These are phyloP conservation scores for Coelastrella sp. DNA, from an alignment of 139 green algal genomes.

Conservation along the genomic window DNA sequence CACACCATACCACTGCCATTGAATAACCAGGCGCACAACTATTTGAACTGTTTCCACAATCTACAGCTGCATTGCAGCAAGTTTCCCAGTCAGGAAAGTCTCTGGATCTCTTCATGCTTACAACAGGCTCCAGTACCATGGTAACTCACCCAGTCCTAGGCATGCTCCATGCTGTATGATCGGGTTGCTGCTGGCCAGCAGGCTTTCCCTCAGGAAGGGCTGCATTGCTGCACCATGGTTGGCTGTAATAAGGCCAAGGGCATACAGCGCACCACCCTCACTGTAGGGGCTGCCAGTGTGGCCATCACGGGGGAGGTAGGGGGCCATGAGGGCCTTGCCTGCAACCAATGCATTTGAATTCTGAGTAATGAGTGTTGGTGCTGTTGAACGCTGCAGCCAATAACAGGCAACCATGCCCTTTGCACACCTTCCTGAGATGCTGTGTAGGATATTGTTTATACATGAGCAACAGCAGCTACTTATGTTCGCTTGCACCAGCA, in stretches of 20 bases:
- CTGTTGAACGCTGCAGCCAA: not conserved
- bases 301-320: conserved; percentile 92
- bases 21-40: too few species aligned
- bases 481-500: too few species aligned
- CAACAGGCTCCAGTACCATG: not conserved
- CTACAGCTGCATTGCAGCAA: not conserved
- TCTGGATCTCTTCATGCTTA: too few species aligned
- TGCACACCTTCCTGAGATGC: too few species aligned
- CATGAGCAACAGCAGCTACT: too few species aligned
- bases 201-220: conserved; percentile 88
- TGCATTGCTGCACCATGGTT: conserved; percentile 87
- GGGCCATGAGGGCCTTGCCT: conserved; percentile 85
- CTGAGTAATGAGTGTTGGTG: not conserved
- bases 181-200: conserved; percentile 87
- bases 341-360: too few species aligned
- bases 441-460: too few species aligned
- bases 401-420: too few species aligned
- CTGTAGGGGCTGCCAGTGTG: conserved; percentile 66
- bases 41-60: too few species aligned
- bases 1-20: too few species aligned
- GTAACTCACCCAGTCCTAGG: conserved; percentile 86
- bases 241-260: conserved; percentile 96
- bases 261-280: conserved; percentile 97
- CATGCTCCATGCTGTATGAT: conserved; percentile 97
- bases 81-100: too few species aligned